Conservation (phyloP, 805 yeast species). For the Yamadazyma laniorum region DNA sequence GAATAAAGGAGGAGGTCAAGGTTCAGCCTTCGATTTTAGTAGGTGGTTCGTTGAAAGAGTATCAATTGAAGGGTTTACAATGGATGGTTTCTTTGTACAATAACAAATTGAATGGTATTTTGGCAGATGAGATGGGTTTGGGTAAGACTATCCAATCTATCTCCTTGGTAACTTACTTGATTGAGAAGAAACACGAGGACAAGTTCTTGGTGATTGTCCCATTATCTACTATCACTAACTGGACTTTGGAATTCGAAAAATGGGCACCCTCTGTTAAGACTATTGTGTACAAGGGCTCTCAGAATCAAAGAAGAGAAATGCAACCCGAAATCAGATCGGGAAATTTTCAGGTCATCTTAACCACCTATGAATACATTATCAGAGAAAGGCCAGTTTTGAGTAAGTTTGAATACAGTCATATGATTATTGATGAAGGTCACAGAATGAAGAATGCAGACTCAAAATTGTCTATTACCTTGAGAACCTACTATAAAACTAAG, state of each 20-base stretch:
- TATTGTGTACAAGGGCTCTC: constrained; percentile 76
- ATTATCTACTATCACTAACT: constrained; percentile 76
- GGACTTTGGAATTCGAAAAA: constrained; percentile 83
- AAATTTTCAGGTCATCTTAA: constrained; percentile 70
- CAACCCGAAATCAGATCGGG: constrained; percentile 65
- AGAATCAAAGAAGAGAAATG: constrained; percentile 63
- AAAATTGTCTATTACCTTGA: constrained; percentile 68
- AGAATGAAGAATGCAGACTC: constrained; percentile 81
- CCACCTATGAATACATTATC: constrained; percentile 80
- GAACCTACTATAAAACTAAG: constrained; percentile 69
- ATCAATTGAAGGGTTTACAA: constrained; percentile 63
- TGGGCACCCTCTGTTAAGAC: constrained; percentile 83
- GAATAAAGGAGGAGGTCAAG: constrained; percentile 61
- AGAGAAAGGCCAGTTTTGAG: constrained; percentile 70
- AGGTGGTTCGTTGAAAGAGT: constrained; percentile 79
- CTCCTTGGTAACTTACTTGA: constrained; percentile 67
- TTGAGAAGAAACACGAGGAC: constrained; percentile 64
- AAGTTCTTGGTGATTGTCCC: constrained; percentile 82
- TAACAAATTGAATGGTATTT: constrained; percentile 59
- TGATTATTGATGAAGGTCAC: constrained; percentile 91
- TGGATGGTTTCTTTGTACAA: constrained; percentile 67
- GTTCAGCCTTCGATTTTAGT: constrained; percentile 68
- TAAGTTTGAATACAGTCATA: constrained; percentile 75
- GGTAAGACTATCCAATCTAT: constrained; percentile 77
- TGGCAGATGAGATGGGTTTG: constrained; percentile 68